Evolutionary conservation across 169 alveolate genomes (phyloP).

Genomic region (Condylostoma magnum): DNA sequence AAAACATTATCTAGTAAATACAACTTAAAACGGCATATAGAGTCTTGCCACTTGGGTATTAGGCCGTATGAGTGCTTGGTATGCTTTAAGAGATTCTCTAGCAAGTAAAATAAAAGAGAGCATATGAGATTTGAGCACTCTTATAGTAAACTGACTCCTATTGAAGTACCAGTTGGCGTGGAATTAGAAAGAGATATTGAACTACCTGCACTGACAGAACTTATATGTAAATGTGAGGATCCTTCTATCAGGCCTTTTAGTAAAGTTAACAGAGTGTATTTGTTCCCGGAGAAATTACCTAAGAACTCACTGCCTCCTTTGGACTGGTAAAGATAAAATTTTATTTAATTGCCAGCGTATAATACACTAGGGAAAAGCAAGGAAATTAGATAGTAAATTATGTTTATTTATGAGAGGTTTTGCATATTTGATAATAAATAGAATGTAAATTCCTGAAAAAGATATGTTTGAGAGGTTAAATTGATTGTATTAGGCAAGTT

Average conservation of each 20-base stretch:
- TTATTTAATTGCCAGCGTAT: too few relatives aligned
- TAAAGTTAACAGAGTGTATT: not conserved
- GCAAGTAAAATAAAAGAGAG: constrained; percentile 26
- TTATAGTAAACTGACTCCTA: not conserved
- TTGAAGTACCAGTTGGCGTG: not conserved
- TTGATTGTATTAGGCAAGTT: too few relatives aligned
- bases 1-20: constrained; percentile 6
- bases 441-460: too few relatives aligned
- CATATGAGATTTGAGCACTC: constrained; percentile 19
- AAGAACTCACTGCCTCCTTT: not conserved
- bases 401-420: too few relatives aligned
- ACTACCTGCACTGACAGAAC: not conserved
- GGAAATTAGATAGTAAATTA: too few relatives aligned
- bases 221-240: not conserved
- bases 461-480: too few relatives aligned
- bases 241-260: constrained; percentile 6
- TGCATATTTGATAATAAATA: too few relatives aligned
- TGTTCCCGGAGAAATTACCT: not conserved
- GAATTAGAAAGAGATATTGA: not conserved
- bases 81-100: constrained; percentile 28
- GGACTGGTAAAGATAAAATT: not conserved
- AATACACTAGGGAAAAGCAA: too few relatives aligned
- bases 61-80: constrained; percentile 26
- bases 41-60: constrained; percentile 27
- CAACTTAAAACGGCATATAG: constrained; percentile 28